phyloP scores from a whole-genome alignment of 2,329 filamentous ascomycete species.

The Hymenoscyphus fraxineus region DNA sequence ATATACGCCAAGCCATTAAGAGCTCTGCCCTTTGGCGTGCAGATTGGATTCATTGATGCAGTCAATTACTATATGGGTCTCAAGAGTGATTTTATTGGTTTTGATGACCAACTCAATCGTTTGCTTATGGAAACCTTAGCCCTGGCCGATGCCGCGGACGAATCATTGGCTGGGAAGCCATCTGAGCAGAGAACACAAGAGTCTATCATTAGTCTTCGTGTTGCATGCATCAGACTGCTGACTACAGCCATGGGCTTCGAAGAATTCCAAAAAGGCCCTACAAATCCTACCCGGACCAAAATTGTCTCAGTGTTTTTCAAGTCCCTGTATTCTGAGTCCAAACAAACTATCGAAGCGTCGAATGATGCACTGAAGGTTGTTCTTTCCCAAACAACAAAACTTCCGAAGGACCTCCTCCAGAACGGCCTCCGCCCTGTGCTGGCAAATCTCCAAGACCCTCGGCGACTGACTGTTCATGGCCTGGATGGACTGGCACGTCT shows the following conservation, averaged over 20 bases:
- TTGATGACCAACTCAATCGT: slow-evolving; percentile 87
- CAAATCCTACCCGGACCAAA: slow-evolving; percentile 60
- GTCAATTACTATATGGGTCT: slow-evolving; percentile 92
- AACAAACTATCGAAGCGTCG: slow-evolving; percentile 88
- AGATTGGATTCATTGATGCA: slow-evolving; percentile 97
- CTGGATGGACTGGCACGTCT: slow-evolving; percentile 88
- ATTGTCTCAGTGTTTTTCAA: slow-evolving; percentile 98
- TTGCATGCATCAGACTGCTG: slow-evolving; percentile 88
- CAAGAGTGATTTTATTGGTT: slow-evolving; percentile 82
- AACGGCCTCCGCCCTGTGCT: slow-evolving; percentile 92
- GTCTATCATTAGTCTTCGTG: slow-evolving; percentile 83
- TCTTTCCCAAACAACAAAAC: slow-evolving; percentile 79
- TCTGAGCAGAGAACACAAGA: slow-evolving; percentile 94
- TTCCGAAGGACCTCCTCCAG: slow-evolving; percentile 93
- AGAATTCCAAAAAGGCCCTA: slow-evolving; percentile 76
- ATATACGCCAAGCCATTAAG: slow-evolving; percentile 95
- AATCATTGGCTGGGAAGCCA: slow-evolving; percentile 86
- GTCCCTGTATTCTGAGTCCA: slow-evolving; percentile 87
- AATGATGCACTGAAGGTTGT: slow-evolving; percentile 88
- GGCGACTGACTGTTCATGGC: slow-evolving; percentile 82
- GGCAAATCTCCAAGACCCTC: slow-evolving; percentile 90
- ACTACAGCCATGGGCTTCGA: slow-evolving; percentile 92
- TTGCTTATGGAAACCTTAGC: slow-evolving; percentile 91
- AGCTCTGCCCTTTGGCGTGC: slow-evolving; percentile 86
- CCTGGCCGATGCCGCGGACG: slow-evolving; percentile 89